A percentile compares a stretch with the other conserved stretches of the same genome.
These are phyloP conservation scores for Hyphopichia khmerensis DNA, from an alignment of 1,139 yeast species.

Conservation along the genomic window DNA sequence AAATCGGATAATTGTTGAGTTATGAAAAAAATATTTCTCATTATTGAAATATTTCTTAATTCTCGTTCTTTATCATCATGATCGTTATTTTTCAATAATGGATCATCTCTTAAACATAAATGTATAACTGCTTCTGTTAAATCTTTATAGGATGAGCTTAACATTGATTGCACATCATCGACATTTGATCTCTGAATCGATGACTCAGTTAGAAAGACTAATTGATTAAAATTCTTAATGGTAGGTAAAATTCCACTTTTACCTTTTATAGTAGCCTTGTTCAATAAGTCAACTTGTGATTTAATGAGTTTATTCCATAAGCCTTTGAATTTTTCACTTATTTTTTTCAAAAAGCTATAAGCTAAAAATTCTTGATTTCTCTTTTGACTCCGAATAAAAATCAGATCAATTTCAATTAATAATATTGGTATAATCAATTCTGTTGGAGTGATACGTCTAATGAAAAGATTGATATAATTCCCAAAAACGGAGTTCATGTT, in stretches of 20 bases:
- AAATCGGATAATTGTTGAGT: slow-evolving; percentile 47
- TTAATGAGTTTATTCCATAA: slow-evolving; percentile 63
- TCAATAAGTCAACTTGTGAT: slow-evolving; percentile 52
- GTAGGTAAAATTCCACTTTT: slow-evolving; percentile 41
- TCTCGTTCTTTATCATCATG: slow-evolving; percentile 59
- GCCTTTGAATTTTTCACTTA: slow-evolving; percentile 50
- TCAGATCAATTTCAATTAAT: slow-evolving; percentile 39
- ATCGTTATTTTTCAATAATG: slow-evolving; percentile 42
- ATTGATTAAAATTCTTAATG: slow-evolving; percentile 33
- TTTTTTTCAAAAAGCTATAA: slow-evolving; percentile 49
- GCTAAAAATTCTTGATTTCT: slow-evolving; percentile 68
- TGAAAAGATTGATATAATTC: slow-evolving; percentile 35
- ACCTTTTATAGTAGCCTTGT: slow-evolving; percentile 46
- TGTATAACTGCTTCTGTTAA: slow-evolving; percentile 35
- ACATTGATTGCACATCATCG: slow-evolving; percentile 28
- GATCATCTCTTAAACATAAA: slow-evolving; percentile 42
- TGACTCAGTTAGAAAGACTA: slow-evolving; percentile 35
- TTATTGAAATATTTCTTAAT: slow-evolving; percentile 56
- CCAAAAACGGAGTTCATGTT: slow-evolving; percentile 59
- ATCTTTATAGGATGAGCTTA: slow-evolving; percentile 42
- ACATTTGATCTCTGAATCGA: slow-evolving; percentile 25
- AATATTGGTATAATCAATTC: slow-evolving; percentile 38
- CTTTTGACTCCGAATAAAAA: slow-evolving; percentile 41
- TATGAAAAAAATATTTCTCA: slow-evolving; percentile 63
- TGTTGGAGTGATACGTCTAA: slow-evolving; percentile 37